These are phyloP conservation scores for Mycosphaerella sp. DNA, from an alignment of 2,329 filamentous ascomycete genomes.

Conservation along the genomic window DNA sequence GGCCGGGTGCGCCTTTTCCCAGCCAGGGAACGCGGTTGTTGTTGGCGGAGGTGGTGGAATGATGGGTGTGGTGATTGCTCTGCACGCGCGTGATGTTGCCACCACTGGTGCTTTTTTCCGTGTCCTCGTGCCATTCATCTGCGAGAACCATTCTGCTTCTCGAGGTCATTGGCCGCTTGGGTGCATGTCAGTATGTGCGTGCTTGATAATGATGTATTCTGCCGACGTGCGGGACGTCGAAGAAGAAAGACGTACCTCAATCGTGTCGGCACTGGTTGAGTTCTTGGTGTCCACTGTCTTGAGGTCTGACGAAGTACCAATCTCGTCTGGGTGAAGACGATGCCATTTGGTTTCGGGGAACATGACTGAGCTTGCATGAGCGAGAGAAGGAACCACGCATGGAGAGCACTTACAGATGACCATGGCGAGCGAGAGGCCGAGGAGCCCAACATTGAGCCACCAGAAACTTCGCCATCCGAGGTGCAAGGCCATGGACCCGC, in stretches of 20 bases:
- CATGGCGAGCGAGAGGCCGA: constrained; percentile 46
- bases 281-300: constrained; percentile 13
- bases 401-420: constrained; percentile 36
- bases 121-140: constrained; percentile 15
- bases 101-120: constrained; percentile 23
- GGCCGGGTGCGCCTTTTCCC: constrained; percentile 50
- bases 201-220: not conserved
- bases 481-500: constrained; percentile 54
- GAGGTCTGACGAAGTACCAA: constrained; percentile 13
- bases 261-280: constrained; percentile 5
- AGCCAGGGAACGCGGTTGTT: constrained; percentile 47
- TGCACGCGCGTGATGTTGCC: constrained; percentile 21
- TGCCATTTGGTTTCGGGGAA: constrained; percentile 60
- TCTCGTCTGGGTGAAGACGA: constrained; percentile 37
- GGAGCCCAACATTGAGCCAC: constrained; percentile 57
- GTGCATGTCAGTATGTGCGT: not conserved
- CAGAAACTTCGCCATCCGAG: constrained; percentile 58
- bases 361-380: constrained; percentile 33
- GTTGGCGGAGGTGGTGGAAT: constrained; percentile 4
- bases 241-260: constrained; percentile 7
- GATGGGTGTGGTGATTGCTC: constrained; percentile 10
- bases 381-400: not conserved
- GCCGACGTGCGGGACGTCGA: not conserved
- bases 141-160: constrained; percentile 14
- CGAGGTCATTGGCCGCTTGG: not conserved